A percentile compares a stretch with the other conserved stretches of the same genome.
phyloP scores from a whole-genome alignment of 805 yeast species.

The Cyberlindnera amylophila region DNA sequence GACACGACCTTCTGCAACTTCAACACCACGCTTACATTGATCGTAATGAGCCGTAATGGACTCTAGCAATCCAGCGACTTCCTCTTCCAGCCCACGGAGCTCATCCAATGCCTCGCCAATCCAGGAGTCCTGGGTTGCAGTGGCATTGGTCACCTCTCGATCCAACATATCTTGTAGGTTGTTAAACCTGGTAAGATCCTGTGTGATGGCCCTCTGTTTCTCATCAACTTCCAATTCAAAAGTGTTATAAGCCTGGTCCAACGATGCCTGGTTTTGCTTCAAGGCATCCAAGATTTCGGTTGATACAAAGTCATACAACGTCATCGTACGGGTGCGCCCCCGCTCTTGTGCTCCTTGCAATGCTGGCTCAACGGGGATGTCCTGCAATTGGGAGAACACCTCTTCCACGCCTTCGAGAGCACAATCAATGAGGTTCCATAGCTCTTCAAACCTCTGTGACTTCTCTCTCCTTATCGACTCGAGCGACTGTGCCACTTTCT shows the following conservation, averaged over 20 bases:
- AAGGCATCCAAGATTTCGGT: constrained; percentile 27
- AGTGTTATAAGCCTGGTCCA: constrained; percentile 3
- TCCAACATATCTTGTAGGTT: constrained; percentile 9
- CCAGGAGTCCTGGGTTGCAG: constrained; percentile 9
- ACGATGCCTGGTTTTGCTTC: constrained; percentile 11
- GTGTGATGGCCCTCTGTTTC: constrained; percentile 1
- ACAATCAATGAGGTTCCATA: constrained; percentile 28
- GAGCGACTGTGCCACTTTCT: constrained; percentile 20
- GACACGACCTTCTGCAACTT: constrained; percentile 31
- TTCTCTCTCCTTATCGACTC: constrained; percentile 10
- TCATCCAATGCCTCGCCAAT: constrained; percentile 32
- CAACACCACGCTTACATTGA: constrained; percentile 56
- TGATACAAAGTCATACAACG: constrained; percentile 47
- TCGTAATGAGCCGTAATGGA: constrained; percentile 81
- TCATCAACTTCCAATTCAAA: constrained; percentile 8
- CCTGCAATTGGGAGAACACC: constrained; percentile 32
- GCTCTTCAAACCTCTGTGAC: constrained; percentile 1
- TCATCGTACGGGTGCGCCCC: constrained; percentile 5
- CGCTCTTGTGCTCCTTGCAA: constrained; percentile 2
- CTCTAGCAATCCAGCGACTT: constrained; percentile 63
- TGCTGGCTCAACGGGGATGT: constrained; percentile 10
- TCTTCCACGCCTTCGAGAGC: constrained; percentile 33
- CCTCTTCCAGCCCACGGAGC: constrained; percentile 54
- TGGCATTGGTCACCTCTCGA: constrained; percentile 33
- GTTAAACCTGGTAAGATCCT: constrained; percentile 5